Evolutionary conservation across 1,139 yeast genomes (phyloP), one percentile per base, ranked within the genome.

Genomic region (Debaryomyces robertsiae): DNA sequence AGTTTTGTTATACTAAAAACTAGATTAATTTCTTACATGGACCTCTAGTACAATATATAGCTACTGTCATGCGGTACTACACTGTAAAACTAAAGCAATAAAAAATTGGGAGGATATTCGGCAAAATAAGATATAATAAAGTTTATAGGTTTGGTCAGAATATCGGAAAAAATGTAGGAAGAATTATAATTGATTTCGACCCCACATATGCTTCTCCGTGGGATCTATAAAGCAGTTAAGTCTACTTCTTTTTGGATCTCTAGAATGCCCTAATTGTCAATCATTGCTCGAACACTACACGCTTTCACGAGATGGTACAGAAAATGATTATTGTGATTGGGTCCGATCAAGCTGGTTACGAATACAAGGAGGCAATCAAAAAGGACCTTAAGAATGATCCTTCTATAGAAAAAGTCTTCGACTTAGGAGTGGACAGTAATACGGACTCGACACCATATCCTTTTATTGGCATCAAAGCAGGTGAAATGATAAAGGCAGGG

Each of bases 301-400:
- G n/a, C n/a, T n/a, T n/a, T n/a, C n/a, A n/a, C n/a, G n/a, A 19
- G 6, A 38, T 38, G 36, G 27, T 22, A 9, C 30, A 25, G 18
- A 46, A 32, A 27, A 45, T 54, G 49, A 64, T 56, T 44, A 49
- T 71, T 17, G 65, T 68, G 9, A 53, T 72, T 33, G 77, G 75
- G 6, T 52, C 69, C 46, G 77, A 72, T 50, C 68, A 67, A 44
- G 77, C 77, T 10, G 77, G 77, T 15, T 67, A 55, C 37, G 71
- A 65, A 39, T 72, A 72, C 54, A 72, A 71, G 47, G 65, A 65
- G 40, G 58, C 57, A 24, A 55, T 72, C 46, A 58, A 63, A 25
- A 53, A 60, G 40, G 75, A 68, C 41, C 57, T 72, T 24, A 57
- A 61, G 36, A 47, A 52, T 18, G 54, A 57, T 38, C 54, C 57